phyloP scores from a whole-genome alignment of 1,284 basidiomycete species.

The Boletellus deceptivus region DNA sequence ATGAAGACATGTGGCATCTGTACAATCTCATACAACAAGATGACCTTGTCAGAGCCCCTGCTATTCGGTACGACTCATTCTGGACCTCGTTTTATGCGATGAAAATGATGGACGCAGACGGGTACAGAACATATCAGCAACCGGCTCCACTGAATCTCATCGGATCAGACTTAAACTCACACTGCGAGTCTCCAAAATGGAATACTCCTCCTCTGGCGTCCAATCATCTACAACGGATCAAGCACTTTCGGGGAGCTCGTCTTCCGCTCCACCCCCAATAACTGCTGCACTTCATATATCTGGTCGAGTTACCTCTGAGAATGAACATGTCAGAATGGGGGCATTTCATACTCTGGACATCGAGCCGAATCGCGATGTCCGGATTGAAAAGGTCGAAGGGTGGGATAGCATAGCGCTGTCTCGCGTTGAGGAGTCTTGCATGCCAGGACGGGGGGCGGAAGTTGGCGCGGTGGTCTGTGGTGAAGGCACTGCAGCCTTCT shows the following conservation, averaged over 20 bases:
- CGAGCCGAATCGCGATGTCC: conserved; percentile 88
- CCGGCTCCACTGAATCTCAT: conserved; percentile 92
- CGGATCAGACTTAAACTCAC: conserved; percentile 87
- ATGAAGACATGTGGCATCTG: conserved; percentile 99
- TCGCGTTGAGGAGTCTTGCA: conserved; percentile 83
- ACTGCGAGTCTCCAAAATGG: conserved; percentile 67
- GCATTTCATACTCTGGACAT: conserved; percentile 96
- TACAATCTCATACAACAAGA: conserved; percentile 95
- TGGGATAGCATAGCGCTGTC: conserved; percentile 92
- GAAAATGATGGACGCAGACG: conserved; percentile 40
- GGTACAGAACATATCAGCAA: conserved; percentile 80
- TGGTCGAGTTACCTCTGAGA: conserved; percentile 89
- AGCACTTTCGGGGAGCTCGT: conserved; percentile 36
- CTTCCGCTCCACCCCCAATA: conserved; percentile 40
- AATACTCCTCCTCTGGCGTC: conserved; percentile 67
- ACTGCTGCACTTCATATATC: conserved; percentile 82
- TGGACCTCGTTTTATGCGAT: background rate
- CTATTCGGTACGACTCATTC: conserved; percentile 60
- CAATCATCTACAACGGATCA: conserved; percentile 49
- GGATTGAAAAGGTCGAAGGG: conserved; percentile 82
- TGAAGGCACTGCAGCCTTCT: conserved; percentile 93
- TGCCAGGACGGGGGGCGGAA: conserved; percentile 93
- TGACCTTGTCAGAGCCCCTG: conserved; percentile 86
- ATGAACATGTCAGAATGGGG: conserved; percentile 89
- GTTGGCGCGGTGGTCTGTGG: conserved; percentile 96